Evolutionary conservation across 495 filamentous ascomycete species (phyloP), one percentile per base, ranked within the genome.

Genomic region (Ascodesmis nigricans): DNA sequence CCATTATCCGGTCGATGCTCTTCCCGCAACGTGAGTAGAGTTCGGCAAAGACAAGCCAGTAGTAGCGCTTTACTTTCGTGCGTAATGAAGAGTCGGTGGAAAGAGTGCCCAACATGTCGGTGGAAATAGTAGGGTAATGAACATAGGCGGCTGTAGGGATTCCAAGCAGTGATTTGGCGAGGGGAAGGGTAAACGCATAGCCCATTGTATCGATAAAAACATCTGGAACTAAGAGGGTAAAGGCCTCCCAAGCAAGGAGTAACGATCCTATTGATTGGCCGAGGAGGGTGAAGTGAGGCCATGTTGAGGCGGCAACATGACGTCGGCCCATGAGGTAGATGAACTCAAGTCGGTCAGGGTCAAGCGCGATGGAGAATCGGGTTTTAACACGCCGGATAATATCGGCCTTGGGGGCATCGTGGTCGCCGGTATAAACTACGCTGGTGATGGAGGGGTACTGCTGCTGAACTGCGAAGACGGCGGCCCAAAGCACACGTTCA

Each of bases 181-280:
- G 58, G 3, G 76, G 78, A 7, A 91, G 63, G 1, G 77, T 65
- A 53, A 95, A 97, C 14, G 84, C 79, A 53, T 95, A 95, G 43
- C 87, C 87, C 83, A 95, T 92, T 4, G 87, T 97, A 50, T 97
- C 87, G 45, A 97, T 63, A 44, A 92, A 91, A 33, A 95, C 66
- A 50, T 97, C 90, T 0, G 87, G 90, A 1, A 81, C 78, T 2
- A 95, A 62, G 7, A 91, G 70, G 22, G 66, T 73, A 55, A 97
- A 90, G n/a, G 84, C 84, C 43, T 95, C 87, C 55, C 73, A 82
- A 13, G 78, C 87, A 44, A 95, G 64, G 21, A 84, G 50, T 11
- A 95, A 50, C 1, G 79, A 90, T 25, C 87, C 87, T 13, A 95
- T 53, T 4, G 76, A 83, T 49, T 97, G 87, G 35, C 83, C 83